Evolutionary conservation across 768 basidiomycete genomes (phyloP).

Genomic region (Punctularia strigosozonata): DNA sequence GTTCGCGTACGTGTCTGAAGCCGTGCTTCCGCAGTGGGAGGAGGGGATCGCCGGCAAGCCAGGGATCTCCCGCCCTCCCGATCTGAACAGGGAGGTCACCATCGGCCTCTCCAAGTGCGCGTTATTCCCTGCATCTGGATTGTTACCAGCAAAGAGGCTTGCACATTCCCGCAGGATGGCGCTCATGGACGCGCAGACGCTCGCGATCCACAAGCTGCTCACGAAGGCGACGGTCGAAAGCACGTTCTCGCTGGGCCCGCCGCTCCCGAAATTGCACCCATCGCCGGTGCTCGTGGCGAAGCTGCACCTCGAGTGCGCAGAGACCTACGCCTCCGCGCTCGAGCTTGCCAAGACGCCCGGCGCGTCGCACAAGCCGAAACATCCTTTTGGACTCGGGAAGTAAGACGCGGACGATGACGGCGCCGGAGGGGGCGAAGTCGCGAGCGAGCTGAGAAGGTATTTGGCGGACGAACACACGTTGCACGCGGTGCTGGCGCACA

Average conservation of each 20-base stretch:
- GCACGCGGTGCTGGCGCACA: conserved; percentile 65
- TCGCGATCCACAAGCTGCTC: conserved; percentile 86
- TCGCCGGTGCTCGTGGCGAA: conserved; percentile 85
- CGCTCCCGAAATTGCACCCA: conserved; percentile 86
- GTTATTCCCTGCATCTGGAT: too few relatives aligned
- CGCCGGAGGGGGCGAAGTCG: conserved; percentile 58
- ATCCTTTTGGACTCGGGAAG: too few relatives aligned
- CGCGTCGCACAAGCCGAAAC: too few relatives aligned
- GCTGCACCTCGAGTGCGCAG: conserved; percentile 78
- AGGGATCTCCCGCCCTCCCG: conserved; percentile 51
- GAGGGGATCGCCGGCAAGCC: conserved; percentile 12
- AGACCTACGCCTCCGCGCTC: conserved; percentile 67
- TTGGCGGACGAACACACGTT: conserved; percentile 58
- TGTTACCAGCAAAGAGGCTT: too few relatives aligned
- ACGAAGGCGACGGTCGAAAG: conserved; percentile 75
- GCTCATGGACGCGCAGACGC: conserved; percentile 82
- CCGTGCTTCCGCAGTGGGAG: conserved; percentile 58
- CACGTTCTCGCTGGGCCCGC: conserved; percentile 79
- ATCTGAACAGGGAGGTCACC: conserved; percentile 65
- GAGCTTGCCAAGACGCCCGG: conserved; percentile 57
- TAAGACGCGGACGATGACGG: too few relatives aligned
- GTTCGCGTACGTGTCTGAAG: conserved; percentile 61
- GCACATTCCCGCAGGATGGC: conserved; percentile 42
- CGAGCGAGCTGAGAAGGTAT: conserved; percentile 58
- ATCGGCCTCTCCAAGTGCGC: conserved; percentile 77